A percentile compares a stretch with the other conserved stretches of the same genome.
These are phyloP conservation scores for Haematococcus lacustris DNA, from an alignment of 139 green algal species.

Conservation along the genomic window DNA sequence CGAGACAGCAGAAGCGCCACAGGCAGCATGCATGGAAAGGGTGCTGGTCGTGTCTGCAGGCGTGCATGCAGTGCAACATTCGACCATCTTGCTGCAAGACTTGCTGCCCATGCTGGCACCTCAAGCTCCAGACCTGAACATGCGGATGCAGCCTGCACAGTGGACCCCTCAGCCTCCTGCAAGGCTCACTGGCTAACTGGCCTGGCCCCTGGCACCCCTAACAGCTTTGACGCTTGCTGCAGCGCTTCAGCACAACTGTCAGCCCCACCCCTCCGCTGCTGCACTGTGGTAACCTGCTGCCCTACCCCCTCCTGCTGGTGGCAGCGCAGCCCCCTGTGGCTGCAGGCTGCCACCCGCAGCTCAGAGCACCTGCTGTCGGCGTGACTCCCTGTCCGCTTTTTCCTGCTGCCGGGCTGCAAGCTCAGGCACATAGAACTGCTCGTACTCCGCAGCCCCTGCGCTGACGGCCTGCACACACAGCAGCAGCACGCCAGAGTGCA, in stretches of 20 bases:
- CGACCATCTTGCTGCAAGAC: neutral
- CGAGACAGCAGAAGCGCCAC: neutral
- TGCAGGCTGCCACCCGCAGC: neutral
- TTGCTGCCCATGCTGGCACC: neutral
- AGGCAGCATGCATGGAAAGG: neutral
- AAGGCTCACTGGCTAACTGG: neutral
- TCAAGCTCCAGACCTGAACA: neutral
- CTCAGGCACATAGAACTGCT: constrained; percentile 60
- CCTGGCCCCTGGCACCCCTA: neutral
- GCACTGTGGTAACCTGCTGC: neutral
- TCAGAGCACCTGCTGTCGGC: constrained; percentile 19
- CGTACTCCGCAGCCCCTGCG: constrained; percentile 60
- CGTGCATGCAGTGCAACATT: neutral
- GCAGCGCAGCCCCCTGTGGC: neutral
- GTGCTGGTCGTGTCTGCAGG: neutral
- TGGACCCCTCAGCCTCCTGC: neutral
- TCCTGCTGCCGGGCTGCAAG: constrained; percentile 37
- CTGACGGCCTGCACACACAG: constrained; percentile 30
- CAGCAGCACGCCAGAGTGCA: too few species aligned
- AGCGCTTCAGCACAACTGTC: neutral
- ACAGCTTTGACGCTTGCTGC: neutral
- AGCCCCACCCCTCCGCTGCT: neutral
- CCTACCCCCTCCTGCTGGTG: neutral
- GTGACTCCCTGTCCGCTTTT: constrained; percentile 33
- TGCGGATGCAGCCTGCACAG: neutral